Evolutionary conservation across 257 asterid genomes (phyloP), one percentile per base, ranked within the genome.

Genomic region (Fraxinus cuspidata): DNA sequence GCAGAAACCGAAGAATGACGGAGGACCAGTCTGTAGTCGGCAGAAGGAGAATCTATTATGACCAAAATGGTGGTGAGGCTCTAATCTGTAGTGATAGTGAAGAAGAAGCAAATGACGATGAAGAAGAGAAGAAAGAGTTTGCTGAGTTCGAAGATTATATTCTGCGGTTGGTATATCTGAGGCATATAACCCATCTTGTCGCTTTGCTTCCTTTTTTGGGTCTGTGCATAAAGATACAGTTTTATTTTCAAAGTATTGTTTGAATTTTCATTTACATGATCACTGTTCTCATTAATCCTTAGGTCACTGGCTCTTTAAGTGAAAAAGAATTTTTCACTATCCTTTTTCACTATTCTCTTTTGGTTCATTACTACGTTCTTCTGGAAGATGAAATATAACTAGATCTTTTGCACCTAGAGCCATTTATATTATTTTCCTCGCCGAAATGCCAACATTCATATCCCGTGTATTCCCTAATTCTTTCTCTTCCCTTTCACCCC

Each of bases 1-100:
- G 77, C 86, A 96, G 99, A 89, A 96, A 96, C 79, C 98, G 90
- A 81, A 90, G 93, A 79, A 96, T 96, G 99, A 88, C 97, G 5
- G 97, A 89, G 86, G 98, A 93, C 80, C 98, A 96, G 85, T 96
- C 99, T 10, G 97, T 92, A 53, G 87, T 96, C 44, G 99, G 99
- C 72, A 90, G 99, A 81, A 91, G 99, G 79, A 90, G 99, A 84
- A 96, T 96, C 73, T 96, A 96, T 84, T 96, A 96, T 86, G 99
- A 89, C 70, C 96, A 87, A 76, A 88, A 70, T 87, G 96, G 97
- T 27, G 99, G 99, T 0, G 99, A 96, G 88, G 94, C 99, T 77
- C 92, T 96, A 42, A 92, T 96, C 79, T 93, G 97, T 77, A 96
- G 98, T 83, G 99, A 96, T 64, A 93, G 97, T 63, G 99, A 96